Conservation (phyloP, 2,329 filamentous ascomycete genomes). For the Arachnopeziza araneosa region DNA sequence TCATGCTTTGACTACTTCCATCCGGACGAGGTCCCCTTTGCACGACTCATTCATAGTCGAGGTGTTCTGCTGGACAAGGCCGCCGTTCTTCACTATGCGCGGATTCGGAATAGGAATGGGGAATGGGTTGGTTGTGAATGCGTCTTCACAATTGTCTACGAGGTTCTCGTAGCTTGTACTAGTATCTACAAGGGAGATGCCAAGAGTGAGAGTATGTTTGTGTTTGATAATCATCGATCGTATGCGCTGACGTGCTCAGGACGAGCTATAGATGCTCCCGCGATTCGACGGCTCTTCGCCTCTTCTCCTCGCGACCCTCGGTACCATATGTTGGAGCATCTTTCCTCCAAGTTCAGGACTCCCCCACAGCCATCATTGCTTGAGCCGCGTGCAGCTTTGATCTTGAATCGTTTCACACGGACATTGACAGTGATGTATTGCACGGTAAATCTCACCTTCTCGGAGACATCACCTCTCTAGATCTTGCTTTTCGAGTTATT, state of each 20-base stretch:
- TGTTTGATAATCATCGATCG: background rate
- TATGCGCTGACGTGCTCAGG: constrained; percentile 41
- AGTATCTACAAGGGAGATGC: constrained; percentile 67
- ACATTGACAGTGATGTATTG: constrained; percentile 83
- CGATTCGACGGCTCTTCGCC: constrained; percentile 73
- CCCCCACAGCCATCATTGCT: constrained; percentile 55
- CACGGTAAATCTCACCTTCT: constrained; percentile 38
- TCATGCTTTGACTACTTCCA: constrained; percentile 87
- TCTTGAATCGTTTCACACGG: constrained; percentile 79
- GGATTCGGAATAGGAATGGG: constrained; percentile 62
- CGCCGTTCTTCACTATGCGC: constrained; percentile 75
- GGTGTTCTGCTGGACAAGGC: constrained; percentile 77
- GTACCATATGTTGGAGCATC: constrained; percentile 83
- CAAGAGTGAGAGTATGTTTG: constrained; percentile 66
- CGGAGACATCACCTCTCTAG: no score
- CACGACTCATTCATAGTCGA: constrained; percentile 64
- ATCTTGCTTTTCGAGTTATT: no score
- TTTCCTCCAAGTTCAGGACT: constrained; percentile 73
- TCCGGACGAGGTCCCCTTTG: constrained; percentile 71
- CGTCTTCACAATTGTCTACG: constrained; percentile 83
- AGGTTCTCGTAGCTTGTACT: constrained; percentile 80
- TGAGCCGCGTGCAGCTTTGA: constrained; percentile 77
- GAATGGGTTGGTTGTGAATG: constrained; percentile 78
- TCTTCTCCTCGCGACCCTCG: constrained; percentile 77
- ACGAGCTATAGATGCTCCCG: constrained; percentile 69